Percentiles rank a stretch among this genome's conserved stretches.
Conservation (phyloP, 73 alveolate species). For the Paramecium octaurelia region DNA sequence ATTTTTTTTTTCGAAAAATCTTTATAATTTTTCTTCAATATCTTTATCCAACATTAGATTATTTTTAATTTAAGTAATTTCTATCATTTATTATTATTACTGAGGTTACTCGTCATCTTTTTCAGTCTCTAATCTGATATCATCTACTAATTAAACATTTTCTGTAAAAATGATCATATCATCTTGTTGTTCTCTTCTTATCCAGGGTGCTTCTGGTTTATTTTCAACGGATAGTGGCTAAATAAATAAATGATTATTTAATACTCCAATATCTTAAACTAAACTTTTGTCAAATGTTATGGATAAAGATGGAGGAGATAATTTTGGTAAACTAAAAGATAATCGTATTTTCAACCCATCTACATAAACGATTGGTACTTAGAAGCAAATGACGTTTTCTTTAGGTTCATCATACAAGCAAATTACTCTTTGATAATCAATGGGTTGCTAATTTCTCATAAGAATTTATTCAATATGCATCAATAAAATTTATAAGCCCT, state of each 20-base stretch:
- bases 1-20: neutral
- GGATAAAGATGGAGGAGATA: constrained; percentile 60
- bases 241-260: neutral
- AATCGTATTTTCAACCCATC: constrained; percentile 48
- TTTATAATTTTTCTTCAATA: constrained; percentile 50
- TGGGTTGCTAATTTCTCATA: neutral
- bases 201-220: constrained; percentile 75
- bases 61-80: constrained; percentile 34
- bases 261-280: constrained; percentile 51
- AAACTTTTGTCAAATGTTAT: constrained; percentile 41
- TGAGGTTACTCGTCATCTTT: constrained; percentile 21
- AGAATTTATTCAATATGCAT: neutral
- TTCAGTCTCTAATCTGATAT: constrained; percentile 52
- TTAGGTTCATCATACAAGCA: constrained; percentile 31
- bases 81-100: constrained; percentile 12
- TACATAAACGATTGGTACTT: constrained; percentile 54
- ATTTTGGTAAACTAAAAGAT: constrained; percentile 55
- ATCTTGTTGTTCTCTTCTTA: constrained; percentile 53
- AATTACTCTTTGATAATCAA: neutral
- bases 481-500: constrained; percentile 32
- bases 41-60: constrained; percentile 58
- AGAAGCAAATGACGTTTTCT: constrained; percentile 47
- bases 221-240: constrained; percentile 60
- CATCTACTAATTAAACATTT: constrained; percentile 58
- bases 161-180: constrained; percentile 66